Conservation (phyloP, 495 filamentous ascomycete genomes). For the Aspergillus sclerotiicarbonarius region DNA sequence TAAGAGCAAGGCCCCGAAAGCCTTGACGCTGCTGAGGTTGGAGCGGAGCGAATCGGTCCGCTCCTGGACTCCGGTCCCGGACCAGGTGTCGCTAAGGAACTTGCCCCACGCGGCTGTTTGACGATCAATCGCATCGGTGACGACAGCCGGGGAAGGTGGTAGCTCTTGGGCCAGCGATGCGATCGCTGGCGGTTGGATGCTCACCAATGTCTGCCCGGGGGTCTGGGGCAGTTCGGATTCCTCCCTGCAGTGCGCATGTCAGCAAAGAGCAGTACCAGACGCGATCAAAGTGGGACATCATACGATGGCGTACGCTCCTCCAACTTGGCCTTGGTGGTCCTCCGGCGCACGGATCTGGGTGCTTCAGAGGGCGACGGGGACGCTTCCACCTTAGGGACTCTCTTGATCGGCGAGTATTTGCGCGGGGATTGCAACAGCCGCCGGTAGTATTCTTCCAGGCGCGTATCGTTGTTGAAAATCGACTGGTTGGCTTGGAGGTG, state of each 20-base stretch:
- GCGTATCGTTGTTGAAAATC: constrained; percentile 58
- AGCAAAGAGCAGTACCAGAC: background rate
- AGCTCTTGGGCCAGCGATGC: constrained; percentile 31
- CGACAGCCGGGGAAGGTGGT: constrained; percentile 79
- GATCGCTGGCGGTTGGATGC: constrained; percentile 1
- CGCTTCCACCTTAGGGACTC: constrained; percentile 43
- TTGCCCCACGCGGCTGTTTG: constrained; percentile 62
- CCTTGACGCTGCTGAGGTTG: constrained; percentile 64
- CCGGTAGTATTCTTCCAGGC: constrained; percentile 73
- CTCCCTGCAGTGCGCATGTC: constrained; percentile 21
- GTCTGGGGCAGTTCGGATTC: constrained; percentile 32
- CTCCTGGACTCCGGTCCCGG: constrained; percentile 42
- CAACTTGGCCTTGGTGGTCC: constrained; percentile 40
- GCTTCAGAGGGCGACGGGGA: constrained; percentile 32
- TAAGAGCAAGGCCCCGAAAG: constrained; percentile 65
- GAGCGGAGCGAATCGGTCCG: constrained; percentile 52
- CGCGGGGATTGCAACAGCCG: constrained; percentile 53
- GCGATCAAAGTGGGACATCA: constrained; percentile 18
- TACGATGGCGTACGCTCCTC: constrained; percentile 46
- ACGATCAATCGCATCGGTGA: constrained; percentile 78
- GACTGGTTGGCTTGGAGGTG: constrained; percentile 65
- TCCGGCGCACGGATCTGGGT: constrained; percentile 29
- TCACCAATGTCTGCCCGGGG: constrained; percentile 53
- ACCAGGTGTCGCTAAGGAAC: constrained; percentile 43
- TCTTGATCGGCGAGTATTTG: constrained; percentile 70